Evolutionary conservation across 148 eudicot genomes (phyloP), one percentile per base, ranked within the genome.

Genomic region (Pouteria glomerata): DNA sequence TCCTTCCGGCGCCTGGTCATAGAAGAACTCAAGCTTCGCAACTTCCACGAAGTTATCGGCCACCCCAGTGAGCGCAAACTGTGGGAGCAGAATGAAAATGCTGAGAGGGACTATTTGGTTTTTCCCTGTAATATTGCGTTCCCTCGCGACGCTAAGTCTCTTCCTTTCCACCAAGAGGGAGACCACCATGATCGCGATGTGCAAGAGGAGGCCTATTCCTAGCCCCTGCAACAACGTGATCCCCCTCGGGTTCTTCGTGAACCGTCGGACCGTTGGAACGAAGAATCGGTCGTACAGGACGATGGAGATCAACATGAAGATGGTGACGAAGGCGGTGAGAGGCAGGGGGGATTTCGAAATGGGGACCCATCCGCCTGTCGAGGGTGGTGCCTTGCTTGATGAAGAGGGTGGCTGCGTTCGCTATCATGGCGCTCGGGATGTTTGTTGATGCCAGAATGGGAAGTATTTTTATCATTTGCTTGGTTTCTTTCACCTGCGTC

Each of bases 401-500:
- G 44, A 78, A 78, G 42, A 78, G 77, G 24, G 77, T 78, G 23
- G 45, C 33, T 12, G 77, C 57, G 29, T 78, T 77, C 0, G 81
- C 77, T 21, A 69, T 15, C 21, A 73, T 55, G 10, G 74, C 63
- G 64, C 69, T 55, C 16, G 81, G 81, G 7, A 78, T 63, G 45
- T 73, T 61, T 18, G 64, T 52, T 26, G 74, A 70, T 0, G 47
- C 10, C 21, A 78, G 44, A n/a, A 78, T 69, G 19, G 81, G 81
- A n/a, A 78, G 12, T 71, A 78, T 62, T 63, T 74, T 73, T 0
- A 74, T 37, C 81, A 78, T 78, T 55, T 74, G 81, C 73, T 78
- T 78, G 39, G 81, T 74, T 69, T 78, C 74, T 70, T 78, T 75
- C 26, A 78, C 81, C 57, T 78, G 77, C 19, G 81, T 78, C 48